phyloP scores from a whole-genome alignment of 2,329 filamentous ascomycete genomes.

The Trichophyton simii region DNA sequence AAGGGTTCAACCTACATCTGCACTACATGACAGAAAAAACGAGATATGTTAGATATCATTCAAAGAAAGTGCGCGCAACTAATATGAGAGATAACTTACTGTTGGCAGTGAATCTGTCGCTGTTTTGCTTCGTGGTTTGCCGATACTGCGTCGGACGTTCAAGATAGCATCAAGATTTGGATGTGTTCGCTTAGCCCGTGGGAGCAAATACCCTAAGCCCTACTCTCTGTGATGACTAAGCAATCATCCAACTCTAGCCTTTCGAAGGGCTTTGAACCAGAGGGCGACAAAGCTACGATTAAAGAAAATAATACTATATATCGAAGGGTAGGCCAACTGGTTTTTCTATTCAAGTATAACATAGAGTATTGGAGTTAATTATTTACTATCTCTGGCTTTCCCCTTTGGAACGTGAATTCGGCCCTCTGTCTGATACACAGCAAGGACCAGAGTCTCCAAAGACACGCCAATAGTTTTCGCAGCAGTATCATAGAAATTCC shows the following conservation, averaged over 20 bases:
- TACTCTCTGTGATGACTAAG: constrained; percentile 15
- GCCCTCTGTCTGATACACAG: constrained; percentile 40
- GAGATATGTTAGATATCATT: constrained; percentile 35
- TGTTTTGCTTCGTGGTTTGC: constrained; percentile 20
- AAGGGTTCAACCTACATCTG: constrained; percentile 61
- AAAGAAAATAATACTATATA: no score
- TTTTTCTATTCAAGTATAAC: not conserved
- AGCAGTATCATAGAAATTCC: constrained; percentile 39
- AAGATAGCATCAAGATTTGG: constrained; percentile 20
- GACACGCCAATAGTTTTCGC: constrained; percentile 40
- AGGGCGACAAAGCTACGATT: no score
- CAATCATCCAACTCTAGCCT: not conserved
- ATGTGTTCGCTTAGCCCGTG: constrained; percentile 33
- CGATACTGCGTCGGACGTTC: constrained; percentile 18
- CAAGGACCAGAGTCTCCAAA: constrained; percentile 38
- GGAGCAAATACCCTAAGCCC: constrained; percentile 31
- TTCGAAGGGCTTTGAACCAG: no score
- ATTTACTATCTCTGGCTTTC: not conserved
- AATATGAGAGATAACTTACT: constrained; percentile 27
- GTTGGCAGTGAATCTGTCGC: constrained; percentile 29
- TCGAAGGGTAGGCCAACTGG: not conserved
- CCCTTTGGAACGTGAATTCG: constrained; percentile 20
- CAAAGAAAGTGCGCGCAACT: not conserved
- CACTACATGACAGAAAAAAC: constrained; percentile 45
- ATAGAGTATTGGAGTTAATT: not conserved